These are phyloP conservation scores for Straminergon stramineum DNA, from an alignment of 225 moss, liverwort and hornwort genomes.

Conservation along the genomic window DNA sequence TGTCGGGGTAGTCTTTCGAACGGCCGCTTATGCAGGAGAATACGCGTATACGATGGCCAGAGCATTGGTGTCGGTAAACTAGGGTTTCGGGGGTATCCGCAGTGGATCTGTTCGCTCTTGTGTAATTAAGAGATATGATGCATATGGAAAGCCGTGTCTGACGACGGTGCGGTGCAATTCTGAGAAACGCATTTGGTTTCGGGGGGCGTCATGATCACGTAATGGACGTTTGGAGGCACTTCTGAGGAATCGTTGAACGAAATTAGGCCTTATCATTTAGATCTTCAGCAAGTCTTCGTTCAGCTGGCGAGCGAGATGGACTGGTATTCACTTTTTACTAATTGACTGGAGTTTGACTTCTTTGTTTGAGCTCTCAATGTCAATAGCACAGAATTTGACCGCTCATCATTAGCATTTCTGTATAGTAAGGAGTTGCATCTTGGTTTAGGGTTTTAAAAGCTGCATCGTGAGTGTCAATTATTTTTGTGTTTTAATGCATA, in stretches of 20 bases:
- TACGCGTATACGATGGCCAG: background rate
- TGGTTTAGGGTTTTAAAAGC: background rate
- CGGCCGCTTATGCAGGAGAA: background rate
- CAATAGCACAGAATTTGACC: background rate
- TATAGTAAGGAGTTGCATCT: background rate
- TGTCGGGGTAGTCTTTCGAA: background rate
- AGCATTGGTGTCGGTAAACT: background rate
- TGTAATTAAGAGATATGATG: background rate
- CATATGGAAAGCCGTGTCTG: background rate
- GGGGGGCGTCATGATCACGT: background rate
- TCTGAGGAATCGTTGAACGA: background rate
- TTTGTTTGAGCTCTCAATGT: background rate
- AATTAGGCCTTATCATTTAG: background rate
- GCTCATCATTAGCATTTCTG: background rate
- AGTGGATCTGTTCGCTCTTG: background rate
- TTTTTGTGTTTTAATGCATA: background rate
- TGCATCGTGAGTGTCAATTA: background rate
- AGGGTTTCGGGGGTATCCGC: slow-evolving; percentile 7
- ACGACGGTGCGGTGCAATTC: background rate
- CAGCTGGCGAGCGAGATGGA: slow-evolving; percentile 3
- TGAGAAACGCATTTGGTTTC: background rate
- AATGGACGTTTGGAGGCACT: background rate
- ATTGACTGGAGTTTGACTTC: background rate
- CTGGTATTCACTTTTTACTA: background rate
- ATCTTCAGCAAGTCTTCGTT: background rate